Percentiles rank a stretch among this genome's conserved stretches.
Evolutionary conservation across 1,139 yeast genomes (phyloP).

Genomic region (Schwanniomyces etchellsii): DNA sequence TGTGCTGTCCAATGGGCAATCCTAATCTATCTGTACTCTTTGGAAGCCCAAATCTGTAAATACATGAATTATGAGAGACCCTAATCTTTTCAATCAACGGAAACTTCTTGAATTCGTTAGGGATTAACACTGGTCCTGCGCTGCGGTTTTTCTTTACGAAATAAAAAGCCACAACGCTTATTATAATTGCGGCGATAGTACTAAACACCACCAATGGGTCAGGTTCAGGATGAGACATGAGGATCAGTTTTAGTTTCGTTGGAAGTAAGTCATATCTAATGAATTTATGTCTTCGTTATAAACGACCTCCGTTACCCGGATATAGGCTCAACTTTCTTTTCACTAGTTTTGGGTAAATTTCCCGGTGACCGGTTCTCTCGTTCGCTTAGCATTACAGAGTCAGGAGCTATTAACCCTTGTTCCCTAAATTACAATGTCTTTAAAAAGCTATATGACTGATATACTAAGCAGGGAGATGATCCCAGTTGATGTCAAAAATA

Average conservation of each 20-base stretch:
- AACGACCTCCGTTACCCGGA: constrained; percentile 6
- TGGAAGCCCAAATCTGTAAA: constrained; percentile 84
- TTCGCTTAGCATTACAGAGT: too few species aligned
- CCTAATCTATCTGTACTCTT: constrained; percentile 71
- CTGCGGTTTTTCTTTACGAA: constrained; percentile 30
- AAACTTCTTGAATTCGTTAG: constrained; percentile 70
- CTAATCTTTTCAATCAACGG: constrained; percentile 77
- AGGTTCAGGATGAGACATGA: constrained; percentile 19
- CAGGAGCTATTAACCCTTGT: too few species aligned
- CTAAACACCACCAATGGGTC: constrained; percentile 34
- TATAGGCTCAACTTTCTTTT: constrained; percentile 1
- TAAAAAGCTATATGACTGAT: too few species aligned
- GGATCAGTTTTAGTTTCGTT: constrained; percentile 1
- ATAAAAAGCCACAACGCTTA: constrained; percentile 32
- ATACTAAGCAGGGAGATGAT: too few species aligned
- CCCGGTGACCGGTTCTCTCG: too few species aligned
- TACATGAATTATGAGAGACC: constrained; percentile 76
- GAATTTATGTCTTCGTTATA: too few species aligned
- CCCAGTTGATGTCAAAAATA: too few species aligned
- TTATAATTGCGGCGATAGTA: constrained; percentile 39
- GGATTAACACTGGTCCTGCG: constrained; percentile 51
- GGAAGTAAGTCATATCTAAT: too few species aligned
- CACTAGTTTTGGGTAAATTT: too few species aligned
- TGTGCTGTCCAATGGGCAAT: constrained; percentile 93
- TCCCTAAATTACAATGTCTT: too few species aligned